phyloP scores from a whole-genome alignment of 1,284 basidiomycete genomes.

The Kalmanozyma brasiliensis region DNA sequence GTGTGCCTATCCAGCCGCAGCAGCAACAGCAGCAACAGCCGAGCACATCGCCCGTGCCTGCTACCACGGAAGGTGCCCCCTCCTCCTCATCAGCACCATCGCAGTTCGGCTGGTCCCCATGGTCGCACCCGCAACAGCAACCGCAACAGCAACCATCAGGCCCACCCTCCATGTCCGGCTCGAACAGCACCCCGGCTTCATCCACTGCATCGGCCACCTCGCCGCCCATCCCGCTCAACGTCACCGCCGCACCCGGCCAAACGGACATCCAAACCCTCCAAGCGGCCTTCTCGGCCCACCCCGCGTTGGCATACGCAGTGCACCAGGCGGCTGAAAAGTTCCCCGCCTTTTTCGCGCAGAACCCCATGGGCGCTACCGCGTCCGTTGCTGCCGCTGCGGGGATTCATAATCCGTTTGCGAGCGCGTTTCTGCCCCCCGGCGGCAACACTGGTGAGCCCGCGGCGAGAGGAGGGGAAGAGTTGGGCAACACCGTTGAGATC shows the following conservation, averaged over 20 bases:
- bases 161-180: conserved; percentile 34
- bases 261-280: conserved; percentile 37
- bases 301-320: conserved; percentile 40
- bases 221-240: conserved; percentile 14
- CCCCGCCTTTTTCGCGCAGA: conserved; percentile 44
- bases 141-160: conserved; percentile 13
- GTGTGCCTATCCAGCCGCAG: conserved; percentile 23
- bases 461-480: not conserved
- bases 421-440: not conserved
- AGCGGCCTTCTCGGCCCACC: conserved; percentile 42
- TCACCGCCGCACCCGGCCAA: not conserved
- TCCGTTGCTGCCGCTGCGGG: conserved; percentile 40
- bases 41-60: conserved; percentile 3
- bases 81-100: not conserved
- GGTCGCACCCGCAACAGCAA: conserved; percentile 7
- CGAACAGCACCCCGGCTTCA: conserved; percentile 21
- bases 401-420: conserved; percentile 29
- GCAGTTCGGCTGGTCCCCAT: conserved; percentile 12
- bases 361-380: conserved; percentile 43
- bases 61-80: not conserved
- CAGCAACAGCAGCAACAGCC: too few species aligned
- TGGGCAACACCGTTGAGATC: conserved; percentile 12
- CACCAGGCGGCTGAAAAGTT: conserved; percentile 49
- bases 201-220: conserved; percentile 24
- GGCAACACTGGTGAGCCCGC: not conserved